These are phyloP conservation scores for Quercus cerris DNA, from an alignment of 306 rosid species.

Conservation along the genomic window DNA sequence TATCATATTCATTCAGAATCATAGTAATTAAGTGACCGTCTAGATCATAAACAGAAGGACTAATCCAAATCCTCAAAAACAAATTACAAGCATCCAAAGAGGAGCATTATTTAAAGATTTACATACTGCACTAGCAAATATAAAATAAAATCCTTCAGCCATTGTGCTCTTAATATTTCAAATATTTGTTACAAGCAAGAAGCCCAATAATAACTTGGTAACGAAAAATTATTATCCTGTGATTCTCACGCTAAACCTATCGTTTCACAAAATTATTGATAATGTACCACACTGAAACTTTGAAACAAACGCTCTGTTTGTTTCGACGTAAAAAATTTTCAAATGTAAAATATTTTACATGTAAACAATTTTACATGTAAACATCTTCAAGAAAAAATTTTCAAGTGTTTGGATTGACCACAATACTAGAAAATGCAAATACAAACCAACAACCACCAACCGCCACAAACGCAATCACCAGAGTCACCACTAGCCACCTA, in stretches of 20 bases:
- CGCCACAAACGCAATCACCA: too few relatives aligned
- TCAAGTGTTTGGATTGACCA: too few relatives aligned
- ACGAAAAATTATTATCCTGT: neutral
- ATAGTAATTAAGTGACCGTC: too few relatives aligned
- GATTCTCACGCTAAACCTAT: neutral
- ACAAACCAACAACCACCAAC: too few relatives aligned
- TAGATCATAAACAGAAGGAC: neutral
- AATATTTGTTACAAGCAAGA: neutral
- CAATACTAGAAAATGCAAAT: too few relatives aligned
- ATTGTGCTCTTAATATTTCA: neutral
- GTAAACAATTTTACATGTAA: too few relatives aligned
- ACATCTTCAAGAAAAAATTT: too few relatives aligned
- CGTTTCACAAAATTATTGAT: neutral
- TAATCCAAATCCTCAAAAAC: neutral
- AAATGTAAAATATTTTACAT: too few relatives aligned
- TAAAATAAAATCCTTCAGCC: neutral
- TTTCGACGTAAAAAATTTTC: too few relatives aligned
- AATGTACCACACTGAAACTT: conserved; percentile 6
- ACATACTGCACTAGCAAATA: neutral
- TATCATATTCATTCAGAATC: too few relatives aligned
- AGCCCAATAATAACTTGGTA: neutral
- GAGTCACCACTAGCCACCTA: too few relatives aligned
- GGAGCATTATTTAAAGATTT: neutral
- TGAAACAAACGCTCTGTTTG: neutral
- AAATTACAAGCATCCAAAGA: neutral